These are phyloP conservation scores for Bruguiera hainesii DNA, from an alignment of 441 rosid species.

Conservation along the genomic window DNA sequence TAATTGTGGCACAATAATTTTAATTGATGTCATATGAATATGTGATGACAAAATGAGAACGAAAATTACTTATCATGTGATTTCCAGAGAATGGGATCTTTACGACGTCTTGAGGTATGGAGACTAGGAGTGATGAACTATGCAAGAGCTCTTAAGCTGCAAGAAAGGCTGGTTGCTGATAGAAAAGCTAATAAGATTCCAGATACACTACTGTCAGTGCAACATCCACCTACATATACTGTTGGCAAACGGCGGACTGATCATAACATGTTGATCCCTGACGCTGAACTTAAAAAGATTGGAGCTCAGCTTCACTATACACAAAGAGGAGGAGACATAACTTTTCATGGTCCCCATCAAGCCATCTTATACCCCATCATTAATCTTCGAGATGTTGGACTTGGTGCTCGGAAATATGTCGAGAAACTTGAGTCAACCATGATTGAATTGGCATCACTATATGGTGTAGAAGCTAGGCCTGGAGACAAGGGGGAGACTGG, in stretches of 20 bases:
- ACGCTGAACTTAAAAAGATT: slow-evolving; percentile 52
- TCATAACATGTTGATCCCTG: slow-evolving; percentile 63
- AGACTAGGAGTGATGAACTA: slow-evolving; percentile 72
- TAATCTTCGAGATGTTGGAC: slow-evolving; percentile 61
- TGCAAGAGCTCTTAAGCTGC: slow-evolving; percentile 74
- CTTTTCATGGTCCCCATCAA: slow-evolving; percentile 90
- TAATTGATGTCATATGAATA: slow-evolving; percentile 16
- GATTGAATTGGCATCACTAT: slow-evolving; percentile 68
- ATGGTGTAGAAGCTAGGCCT: slow-evolving; percentile 64
- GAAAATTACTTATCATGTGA: slow-evolving; percentile 17
- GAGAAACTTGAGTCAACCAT: slow-evolving; percentile 75
- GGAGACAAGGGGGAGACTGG: slow-evolving; percentile 78
- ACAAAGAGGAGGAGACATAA: slow-evolving; percentile 91
- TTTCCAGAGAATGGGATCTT: slow-evolving; percentile 57
- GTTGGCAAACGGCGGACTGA: slow-evolving; percentile 78
- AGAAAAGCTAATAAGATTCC: slow-evolving; percentile 58
- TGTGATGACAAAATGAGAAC: slow-evolving; percentile 3
- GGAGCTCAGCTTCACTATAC: slow-evolving; percentile 90
- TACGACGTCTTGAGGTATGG: slow-evolving; percentile 65
- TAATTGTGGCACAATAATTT: no score
- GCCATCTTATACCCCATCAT: slow-evolving; percentile 79
- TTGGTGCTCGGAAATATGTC: slow-evolving; percentile 81
- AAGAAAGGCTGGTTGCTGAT: slow-evolving; percentile 55
- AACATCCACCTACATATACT: slow-evolving; percentile 90
- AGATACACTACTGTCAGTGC: slow-evolving; percentile 68